Evolutionary conservation across 2,329 filamentous ascomycete species (phyloP).

Genomic region (Paradendryphiella salina): DNA sequence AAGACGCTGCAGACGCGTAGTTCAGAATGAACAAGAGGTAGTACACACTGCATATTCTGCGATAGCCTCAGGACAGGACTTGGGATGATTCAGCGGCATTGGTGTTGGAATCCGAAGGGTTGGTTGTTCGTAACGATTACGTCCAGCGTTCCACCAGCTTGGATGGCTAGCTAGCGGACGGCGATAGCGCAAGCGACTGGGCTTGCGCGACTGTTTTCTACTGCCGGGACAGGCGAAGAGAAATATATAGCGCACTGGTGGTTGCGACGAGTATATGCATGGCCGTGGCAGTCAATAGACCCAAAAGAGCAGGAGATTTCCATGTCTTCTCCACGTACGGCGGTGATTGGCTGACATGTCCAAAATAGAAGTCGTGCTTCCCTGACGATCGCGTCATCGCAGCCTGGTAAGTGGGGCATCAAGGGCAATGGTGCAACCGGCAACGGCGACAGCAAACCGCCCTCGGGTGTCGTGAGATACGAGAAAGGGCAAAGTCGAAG

Average conservation of each 20-base stretch:
- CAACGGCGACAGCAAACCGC: conserved; percentile 19
- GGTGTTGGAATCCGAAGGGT: conserved; percentile 3
- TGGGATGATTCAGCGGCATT: background rate
- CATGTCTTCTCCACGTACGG: conserved; percentile 1
- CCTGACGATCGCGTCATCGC: conserved; percentile 24
- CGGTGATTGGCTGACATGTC: conserved; percentile 19
- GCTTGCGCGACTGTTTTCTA: background rate
- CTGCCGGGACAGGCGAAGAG: background rate
- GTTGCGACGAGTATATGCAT: background rate
- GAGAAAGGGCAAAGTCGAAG: conserved; percentile 6
- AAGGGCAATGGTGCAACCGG: conserved; percentile 24
- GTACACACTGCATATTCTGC: background rate
- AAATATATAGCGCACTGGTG: background rate
- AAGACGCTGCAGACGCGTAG: no score
- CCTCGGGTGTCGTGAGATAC: conserved; percentile 13
- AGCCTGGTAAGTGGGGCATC: conserved; percentile 22
- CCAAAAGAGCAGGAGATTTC: conserved; percentile 23
- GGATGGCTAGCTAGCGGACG: conserved; percentile 5
- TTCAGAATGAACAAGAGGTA: background rate
- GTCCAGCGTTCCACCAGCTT: conserved; percentile 16
- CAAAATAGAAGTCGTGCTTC: conserved; percentile 25
- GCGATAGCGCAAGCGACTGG: background rate
- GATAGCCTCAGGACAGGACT: background rate
- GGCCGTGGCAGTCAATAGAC: conserved; percentile 11
- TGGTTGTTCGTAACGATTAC: conserved; percentile 12